Conservation (phyloP, 148 eudicot species). For the Rhododendron ferrugineum region DNA sequence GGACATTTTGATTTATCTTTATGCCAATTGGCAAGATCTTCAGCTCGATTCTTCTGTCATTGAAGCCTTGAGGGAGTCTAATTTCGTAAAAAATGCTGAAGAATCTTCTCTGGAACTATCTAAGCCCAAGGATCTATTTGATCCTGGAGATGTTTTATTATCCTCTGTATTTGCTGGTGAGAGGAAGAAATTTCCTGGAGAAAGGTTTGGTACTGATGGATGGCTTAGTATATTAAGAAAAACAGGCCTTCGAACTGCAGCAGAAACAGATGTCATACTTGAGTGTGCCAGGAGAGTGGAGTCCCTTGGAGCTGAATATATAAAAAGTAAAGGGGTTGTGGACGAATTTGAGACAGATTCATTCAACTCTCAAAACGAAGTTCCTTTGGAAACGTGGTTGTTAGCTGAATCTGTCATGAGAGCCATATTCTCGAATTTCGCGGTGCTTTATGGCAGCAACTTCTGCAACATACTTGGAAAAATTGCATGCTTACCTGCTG, state of each 20-base stretch:
- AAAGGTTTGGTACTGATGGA: conserved; percentile 67
- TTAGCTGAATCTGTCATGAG: conserved; percentile 78
- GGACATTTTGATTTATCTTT: conserved; percentile 72
- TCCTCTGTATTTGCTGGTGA: conserved; percentile 84
- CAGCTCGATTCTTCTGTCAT: conserved; percentile 62
- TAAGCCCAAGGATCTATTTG: conserved; percentile 78
- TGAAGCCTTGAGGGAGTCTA: conserved; percentile 72
- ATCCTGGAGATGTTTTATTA: conserved; percentile 81
- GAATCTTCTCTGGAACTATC: conserved; percentile 57
- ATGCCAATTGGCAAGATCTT: conserved; percentile 81
- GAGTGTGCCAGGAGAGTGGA: conserved; percentile 93
- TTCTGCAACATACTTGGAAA: conserved; percentile 82
- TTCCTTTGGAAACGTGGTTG: conserved; percentile 73
- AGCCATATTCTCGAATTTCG: conserved; percentile 84
- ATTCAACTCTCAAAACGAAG: conserved; percentile 43
- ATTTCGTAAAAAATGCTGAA: conserved; percentile 75
- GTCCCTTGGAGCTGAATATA: conserved; percentile 65
- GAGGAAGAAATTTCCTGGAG: conserved; percentile 85
- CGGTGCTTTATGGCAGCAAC: conserved; percentile 80
- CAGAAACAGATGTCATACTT: conserved; percentile 79
- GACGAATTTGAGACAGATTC: conserved; percentile 55
- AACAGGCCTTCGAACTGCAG: conserved; percentile 67
- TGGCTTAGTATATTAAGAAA: conserved; percentile 85
- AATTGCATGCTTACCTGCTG: conserved; percentile 88
- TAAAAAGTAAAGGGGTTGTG: conserved; percentile 34